Evolutionary conservation across 2,329 filamentous ascomycete species (phyloP).

Genomic region (Aureobasidium pullulans): DNA sequence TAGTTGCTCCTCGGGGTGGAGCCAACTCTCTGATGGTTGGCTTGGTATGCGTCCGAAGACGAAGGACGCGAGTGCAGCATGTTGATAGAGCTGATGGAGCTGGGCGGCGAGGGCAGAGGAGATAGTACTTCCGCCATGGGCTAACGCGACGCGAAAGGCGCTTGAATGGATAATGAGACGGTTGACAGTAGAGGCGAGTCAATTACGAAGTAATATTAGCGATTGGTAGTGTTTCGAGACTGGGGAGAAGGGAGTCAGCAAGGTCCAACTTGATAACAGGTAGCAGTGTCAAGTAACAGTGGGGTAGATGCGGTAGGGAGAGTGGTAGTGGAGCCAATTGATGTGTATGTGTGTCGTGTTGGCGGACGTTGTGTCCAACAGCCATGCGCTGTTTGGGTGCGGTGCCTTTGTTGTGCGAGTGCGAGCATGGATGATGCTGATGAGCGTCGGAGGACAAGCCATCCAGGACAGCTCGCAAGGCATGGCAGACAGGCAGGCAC

Average conservation of each 20-base stretch:
- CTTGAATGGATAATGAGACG: not conserved
- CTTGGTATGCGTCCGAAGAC: conserved; percentile 41
- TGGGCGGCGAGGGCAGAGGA: conserved; percentile 39
- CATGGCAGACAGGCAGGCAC: not conserved
- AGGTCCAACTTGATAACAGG: not conserved
- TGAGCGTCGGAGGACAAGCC: not conserved
- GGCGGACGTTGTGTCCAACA: conserved; percentile 4
- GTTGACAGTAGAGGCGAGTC: not conserved
- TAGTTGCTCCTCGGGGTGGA: conserved; percentile 38
- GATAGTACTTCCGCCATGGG: conserved; percentile 40
- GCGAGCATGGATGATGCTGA: not conserved
- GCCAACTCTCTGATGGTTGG: conserved; percentile 32
- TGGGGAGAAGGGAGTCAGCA: not conserved
- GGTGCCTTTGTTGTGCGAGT: conserved; percentile 12
- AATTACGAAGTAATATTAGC: conserved; percentile 7
- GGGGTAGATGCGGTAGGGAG: not conserved
- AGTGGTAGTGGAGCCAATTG: not conserved
- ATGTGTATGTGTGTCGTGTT: not conserved
- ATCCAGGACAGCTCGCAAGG: not conserved
- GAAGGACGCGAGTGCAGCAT: conserved; percentile 40
- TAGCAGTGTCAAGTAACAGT: not conserved
- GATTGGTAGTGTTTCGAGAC: conserved; percentile 3
- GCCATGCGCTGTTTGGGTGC: conserved; percentile 8
- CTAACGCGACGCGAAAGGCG: not conserved
- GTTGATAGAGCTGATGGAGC: conserved; percentile 41